phyloP scores from a whole-genome alignment of 176 grass and related monocot genomes.

The Neostapfia colusana region DNA sequence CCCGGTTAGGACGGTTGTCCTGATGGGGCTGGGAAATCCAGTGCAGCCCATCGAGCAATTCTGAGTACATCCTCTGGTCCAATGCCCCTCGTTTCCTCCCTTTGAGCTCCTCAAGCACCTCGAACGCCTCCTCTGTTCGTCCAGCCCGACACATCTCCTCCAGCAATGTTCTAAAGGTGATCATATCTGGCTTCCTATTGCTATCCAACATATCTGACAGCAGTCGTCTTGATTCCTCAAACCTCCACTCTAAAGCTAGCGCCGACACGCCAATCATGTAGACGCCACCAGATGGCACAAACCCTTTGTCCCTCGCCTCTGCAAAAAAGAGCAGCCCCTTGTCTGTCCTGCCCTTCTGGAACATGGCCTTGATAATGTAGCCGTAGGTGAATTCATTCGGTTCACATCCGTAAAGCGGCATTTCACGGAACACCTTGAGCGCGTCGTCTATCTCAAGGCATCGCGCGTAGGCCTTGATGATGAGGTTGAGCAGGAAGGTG shows the following conservation, averaged over 20 bases:
- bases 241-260: constrained; percentile 67
- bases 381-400: constrained; percentile 81
- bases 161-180: constrained; percentile 88
- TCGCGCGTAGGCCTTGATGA: constrained; percentile 78
- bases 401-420: constrained; percentile 78
- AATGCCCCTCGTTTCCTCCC: constrained; percentile 49
- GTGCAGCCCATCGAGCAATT: constrained; percentile 85
- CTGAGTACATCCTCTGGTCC: constrained; percentile 64
- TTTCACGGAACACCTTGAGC: constrained; percentile 78
- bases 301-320: constrained; percentile 63
- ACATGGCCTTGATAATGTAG: constrained; percentile 81
- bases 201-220: constrained; percentile 76
- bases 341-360: constrained; percentile 72
- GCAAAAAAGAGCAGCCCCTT: constrained; percentile 49
- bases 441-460: constrained; percentile 86
- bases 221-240: constrained; percentile 63
- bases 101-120: constrained; percentile 71
- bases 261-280: constrained; percentile 72
- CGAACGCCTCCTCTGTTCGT: constrained; percentile 58
- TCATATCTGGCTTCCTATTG: constrained; percentile 64
- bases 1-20: constrained; percentile 15
- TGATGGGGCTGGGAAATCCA: constrained; percentile 75
- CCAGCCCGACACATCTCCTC: constrained; percentile 83
- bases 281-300: constrained; percentile 55
- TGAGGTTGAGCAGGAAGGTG: constrained; percentile 72